phyloP scores from a whole-genome alignment of 306 rosid genomes.

The Fragaria iinumae region DNA sequence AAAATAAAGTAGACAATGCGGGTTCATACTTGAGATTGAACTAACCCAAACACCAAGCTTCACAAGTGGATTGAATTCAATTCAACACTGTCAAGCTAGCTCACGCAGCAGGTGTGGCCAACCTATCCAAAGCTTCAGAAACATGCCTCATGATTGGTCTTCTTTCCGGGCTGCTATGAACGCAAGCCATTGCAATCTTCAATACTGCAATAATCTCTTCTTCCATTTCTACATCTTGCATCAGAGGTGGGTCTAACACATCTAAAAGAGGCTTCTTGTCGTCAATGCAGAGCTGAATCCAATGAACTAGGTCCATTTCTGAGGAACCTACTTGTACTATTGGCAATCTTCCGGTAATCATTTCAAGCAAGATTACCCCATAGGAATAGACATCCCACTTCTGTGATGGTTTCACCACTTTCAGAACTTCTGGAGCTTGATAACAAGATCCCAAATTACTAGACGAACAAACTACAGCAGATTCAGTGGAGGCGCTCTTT shows the following conservation, averaged over 20 bases:
- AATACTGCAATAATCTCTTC: conserved; percentile 80
- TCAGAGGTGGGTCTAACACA: conserved; percentile 69
- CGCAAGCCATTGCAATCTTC: conserved; percentile 94
- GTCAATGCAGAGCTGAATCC: conserved; percentile 93
- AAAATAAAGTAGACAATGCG: conserved; percentile 9
- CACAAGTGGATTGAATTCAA: conserved; percentile 34
- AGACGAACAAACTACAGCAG: conserved; percentile 29
- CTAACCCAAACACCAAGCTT: conserved; percentile 29
- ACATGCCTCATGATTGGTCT: conserved; percentile 93
- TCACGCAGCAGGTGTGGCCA: conserved; percentile 55
- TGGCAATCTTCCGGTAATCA: conserved; percentile 81
- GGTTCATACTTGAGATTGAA: conserved; percentile 23
- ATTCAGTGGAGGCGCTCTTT: conserved; percentile 56
- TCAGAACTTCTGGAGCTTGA: conserved; percentile 87
- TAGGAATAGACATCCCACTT: conserved; percentile 95
- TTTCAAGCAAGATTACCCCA: conserved; percentile 84
- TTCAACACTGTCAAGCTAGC: conserved; percentile 24
- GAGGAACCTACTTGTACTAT: conserved; percentile 67
- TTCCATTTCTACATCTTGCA: conserved; percentile 65
- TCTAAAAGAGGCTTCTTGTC: conserved; percentile 89
- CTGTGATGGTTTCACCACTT: conserved; percentile 92
- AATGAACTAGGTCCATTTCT: conserved; percentile 89
- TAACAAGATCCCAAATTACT: conserved; percentile 53
- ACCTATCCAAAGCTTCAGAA: conserved; percentile 70
- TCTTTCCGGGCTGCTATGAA: conserved; percentile 73